Conservation (phyloP, 805 yeast species). For the Wickerhamiella nectarea region DNA sequence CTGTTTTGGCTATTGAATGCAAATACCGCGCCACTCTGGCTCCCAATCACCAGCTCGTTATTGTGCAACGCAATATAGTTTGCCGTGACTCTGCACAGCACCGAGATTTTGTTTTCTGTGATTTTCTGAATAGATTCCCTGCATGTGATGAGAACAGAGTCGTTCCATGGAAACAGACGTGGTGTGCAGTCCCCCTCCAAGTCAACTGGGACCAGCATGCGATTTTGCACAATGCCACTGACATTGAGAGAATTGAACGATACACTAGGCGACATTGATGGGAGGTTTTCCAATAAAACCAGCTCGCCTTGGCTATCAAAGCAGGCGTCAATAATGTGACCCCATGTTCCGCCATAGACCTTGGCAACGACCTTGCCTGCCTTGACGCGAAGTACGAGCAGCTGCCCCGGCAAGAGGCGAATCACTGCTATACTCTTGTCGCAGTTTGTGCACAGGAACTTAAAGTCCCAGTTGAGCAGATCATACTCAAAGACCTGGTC, state of each 20-base stretch:
- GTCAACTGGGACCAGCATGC: background rate
- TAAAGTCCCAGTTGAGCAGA: background rate
- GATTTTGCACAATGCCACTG: background rate
- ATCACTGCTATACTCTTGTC: background rate
- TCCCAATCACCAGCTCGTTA: background rate
- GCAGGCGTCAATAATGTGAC: conserved; percentile 4
- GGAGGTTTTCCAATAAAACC: background rate
- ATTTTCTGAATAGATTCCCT: background rate
- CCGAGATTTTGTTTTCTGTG: background rate
- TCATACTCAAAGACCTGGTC: background rate
- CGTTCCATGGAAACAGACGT: background rate
- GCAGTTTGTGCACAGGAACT: conserved; percentile 1
- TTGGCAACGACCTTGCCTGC: background rate
- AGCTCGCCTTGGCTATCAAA: background rate
- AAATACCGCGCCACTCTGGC: background rate
- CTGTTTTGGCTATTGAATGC: background rate
- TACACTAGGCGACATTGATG: background rate
- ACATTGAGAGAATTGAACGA: background rate
- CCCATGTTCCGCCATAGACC: conserved; percentile 4
- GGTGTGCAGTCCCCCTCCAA: background rate
- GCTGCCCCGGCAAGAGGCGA: background rate
- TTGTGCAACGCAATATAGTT: background rate
- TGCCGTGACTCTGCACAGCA: background rate
- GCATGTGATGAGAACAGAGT: background rate
- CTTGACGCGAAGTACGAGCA: background rate